Evolutionary conservation across 164 flowering plant species (phyloP), one percentile per base, ranked within the genome.

Genomic region (Taxillus chinensis): DNA sequence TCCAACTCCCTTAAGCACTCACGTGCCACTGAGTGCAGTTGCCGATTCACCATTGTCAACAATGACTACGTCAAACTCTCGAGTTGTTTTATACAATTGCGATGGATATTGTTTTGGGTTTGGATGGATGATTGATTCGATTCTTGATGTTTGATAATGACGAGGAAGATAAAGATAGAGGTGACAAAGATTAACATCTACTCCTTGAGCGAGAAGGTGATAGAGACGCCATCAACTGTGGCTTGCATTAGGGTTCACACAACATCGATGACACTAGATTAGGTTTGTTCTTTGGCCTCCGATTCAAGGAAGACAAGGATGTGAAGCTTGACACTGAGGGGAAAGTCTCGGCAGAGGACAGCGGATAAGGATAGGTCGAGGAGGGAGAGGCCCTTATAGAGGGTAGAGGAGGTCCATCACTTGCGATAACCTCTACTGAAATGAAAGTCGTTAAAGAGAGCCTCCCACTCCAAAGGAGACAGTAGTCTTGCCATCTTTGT

Each of bases 1-100:
- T 93, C 99, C 63, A 93, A 63, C 45, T 90, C 87, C 53, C 99
- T 79, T 67, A 93, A 67, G 63, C 99, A 93, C 77, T 90, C 99
- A 59, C 95, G 87, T 2, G 95, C 96, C 2, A 83, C 63, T 0
- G 76, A 85, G 11, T 97, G 70, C 0, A 86, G 77, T 45, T 87
- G 91, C n/a, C 99, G 79, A 50, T 93, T 90, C 7, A 87, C 62
- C 5, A 93, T 69, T 3, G 74, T 74, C 67, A 93, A 67, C 52
- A 93, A 61, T 65, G 87, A 64, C 71, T 86, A 95, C 1, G 78
- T 80, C 59, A 90, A 71, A 38, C 70, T 64, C 65, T 79, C 83
- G 1, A 78, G 45, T 37, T 70, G 64, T 3, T 63, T 54, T 41
- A 71, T 46, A 11, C 62, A 11, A 46, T 48, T 43, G 41, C 49